Base-by-base conservation (phyloP, 163 green algal genomes). In the Volvox carteri region DNA sequence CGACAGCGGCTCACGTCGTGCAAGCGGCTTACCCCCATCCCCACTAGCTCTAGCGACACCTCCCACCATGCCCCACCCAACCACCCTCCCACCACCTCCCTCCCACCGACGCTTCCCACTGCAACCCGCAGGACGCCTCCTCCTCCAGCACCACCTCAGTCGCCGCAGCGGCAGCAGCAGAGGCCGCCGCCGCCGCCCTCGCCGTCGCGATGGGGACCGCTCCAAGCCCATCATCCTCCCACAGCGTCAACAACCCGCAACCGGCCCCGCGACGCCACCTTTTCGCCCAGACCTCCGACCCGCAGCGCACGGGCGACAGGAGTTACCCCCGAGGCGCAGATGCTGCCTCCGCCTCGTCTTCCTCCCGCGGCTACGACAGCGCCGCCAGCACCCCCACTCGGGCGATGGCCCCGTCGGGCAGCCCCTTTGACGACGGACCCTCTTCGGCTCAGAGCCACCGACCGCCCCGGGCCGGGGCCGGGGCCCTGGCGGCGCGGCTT, bases 371-470 rank as follows among this genome's bases (percentile, higher is more conserved):
- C 33, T 87, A 80, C 67, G 58, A 73, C 48, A 80, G 65, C 81
- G 65, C 73, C 46, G 19, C 58, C 46, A 87, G 44, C 81, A 87
- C 81, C 2, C 81, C 81, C 44, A 87, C 65, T 39, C 81, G 81
- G 9, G 42, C 79, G 18, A 5, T 28, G 35, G 65, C 37, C 56
- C 35, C 78, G 23, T 5, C 35, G 3, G 14, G 41, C 4, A 68
- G 62, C 79, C 19, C 79, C n/a, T 87, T 72, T 33, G 81, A 87
- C 48, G 81, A 87, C 12, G 33, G n/a, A 23, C 79, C 65, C 44
- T 2, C 33, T 1, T 87, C 65, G 48, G 67, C 81, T 0, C 65
- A 72, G 46, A 48, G 65, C 35, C 81, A 60, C 60, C 60, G 79
- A 7, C 56, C 60, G 79, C 37, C 41, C 5, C n/a, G 62, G 3